Evolutionary conservation across 768 basidiomycete species (phyloP), one percentile per base, ranked within the genome.

Genomic region (Myochromella boudieri): DNA sequence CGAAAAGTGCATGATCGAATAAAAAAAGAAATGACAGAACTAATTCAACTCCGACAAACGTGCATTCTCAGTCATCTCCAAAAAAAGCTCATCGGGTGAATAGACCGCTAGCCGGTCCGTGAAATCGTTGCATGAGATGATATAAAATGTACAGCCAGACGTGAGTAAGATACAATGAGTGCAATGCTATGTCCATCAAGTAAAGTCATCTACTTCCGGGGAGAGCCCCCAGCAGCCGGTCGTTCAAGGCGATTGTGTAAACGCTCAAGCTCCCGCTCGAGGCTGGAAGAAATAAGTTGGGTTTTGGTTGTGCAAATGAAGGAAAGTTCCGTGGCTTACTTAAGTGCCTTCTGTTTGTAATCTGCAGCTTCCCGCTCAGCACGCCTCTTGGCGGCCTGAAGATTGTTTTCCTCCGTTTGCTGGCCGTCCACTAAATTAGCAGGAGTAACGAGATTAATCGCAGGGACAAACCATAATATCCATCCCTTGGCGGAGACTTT

Each of bases 281-380:
- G 68, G 33, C 82, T 84, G 51, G 5, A 29, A 37, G 27, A 42
- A 24, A 34, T 14, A 37, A 37, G 5, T 36, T n/a, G 34, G 37
- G 15, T 27, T 48, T 29, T 41, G 56, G 38, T 20, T 24, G 36
- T 29, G 14, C 28, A 34, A 34, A 28, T 32, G 20, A 25, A 44
- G 40, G 24, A 12, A 11, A 41, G 5, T 45, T 15, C 28, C 25
- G 46, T 4, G 24, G 18, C 84, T 41, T 56, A 89, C 87, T 75
- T 80, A 12, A 89, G 69, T 32, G 81, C 74, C 50, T 78, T 79
- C 62, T 88, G 85, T 62, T 81, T 86, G 57, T 78, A 81, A 53
- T 91, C 88, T 4, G 68, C 78, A 24, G 84, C 85, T 55, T 91
- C 88, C 29, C 86, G 76, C 56, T 90, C 89, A 28, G 84, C 85